Conservation (phyloP, 2,329 filamentous ascomycete species). For the Amauroascus niger region DNA sequence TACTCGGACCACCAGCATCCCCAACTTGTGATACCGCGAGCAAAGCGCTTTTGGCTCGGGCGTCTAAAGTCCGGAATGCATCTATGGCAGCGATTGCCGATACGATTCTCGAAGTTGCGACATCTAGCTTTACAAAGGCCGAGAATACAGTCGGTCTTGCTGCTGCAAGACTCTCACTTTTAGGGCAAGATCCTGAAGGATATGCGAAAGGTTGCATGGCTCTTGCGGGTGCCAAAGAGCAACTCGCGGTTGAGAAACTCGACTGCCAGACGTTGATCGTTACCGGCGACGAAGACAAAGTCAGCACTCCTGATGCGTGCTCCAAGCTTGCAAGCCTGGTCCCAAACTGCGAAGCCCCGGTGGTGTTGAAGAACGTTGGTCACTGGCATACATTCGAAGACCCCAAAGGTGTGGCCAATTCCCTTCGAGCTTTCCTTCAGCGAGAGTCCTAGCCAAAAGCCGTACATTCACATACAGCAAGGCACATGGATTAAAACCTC, state of each 20-base stretch:
- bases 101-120: constrained; percentile 24
- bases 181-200: constrained; percentile 44
- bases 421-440: constrained; percentile 1
- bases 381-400: constrained; percentile 46
- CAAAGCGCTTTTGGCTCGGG: constrained; percentile 28
- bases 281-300: constrained; percentile 40
- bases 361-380: constrained; percentile 36
- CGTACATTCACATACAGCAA: not conserved
- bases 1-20: constrained; percentile 24
- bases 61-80: constrained; percentile 34
- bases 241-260: constrained; percentile 29
- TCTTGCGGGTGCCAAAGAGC: constrained; percentile 33
- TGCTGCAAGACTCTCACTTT: constrained; percentile 38
- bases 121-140: constrained; percentile 23
- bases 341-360: constrained; percentile 22
- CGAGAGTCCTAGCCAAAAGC: not conserved
- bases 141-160: constrained; percentile 35
- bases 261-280: constrained; percentile 34
- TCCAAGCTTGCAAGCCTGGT: constrained; percentile 24
- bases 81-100: constrained; percentile 41
- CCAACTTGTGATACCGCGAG: constrained; percentile 32
- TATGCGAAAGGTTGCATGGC: constrained; percentile 48
- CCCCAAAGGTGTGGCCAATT: constrained; percentile 18
- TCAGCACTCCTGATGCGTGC: constrained; percentile 30
- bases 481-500: too few relatives aligned